A percentile compares a stretch with the other conserved stretches of the same genome.
Conservation (phyloP, 495 filamentous ascomycete genomes). For the Baudoinia panamericana region DNA sequence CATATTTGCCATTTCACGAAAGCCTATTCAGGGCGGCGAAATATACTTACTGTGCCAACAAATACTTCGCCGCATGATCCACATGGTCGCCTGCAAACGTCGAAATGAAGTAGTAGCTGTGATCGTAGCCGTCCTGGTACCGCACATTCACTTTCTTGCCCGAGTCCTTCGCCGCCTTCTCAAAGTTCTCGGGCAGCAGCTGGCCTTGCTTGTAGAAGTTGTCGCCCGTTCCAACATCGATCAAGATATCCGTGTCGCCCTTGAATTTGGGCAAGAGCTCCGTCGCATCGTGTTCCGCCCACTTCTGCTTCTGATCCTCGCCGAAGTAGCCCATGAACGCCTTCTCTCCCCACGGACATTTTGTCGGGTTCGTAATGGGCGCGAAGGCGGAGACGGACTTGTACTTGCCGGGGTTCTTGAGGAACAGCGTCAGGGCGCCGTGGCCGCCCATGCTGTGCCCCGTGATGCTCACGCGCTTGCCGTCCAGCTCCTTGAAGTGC, state of each 20-base stretch:
- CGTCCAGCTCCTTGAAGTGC: slow-evolving; percentile 50
- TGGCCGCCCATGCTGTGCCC: slow-evolving; percentile 97
- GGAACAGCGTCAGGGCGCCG: slow-evolving; percentile 81
- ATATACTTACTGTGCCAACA: slow-evolving; percentile 41
- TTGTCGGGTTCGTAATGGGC: slow-evolving; percentile 75
- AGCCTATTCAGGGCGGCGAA: background rate
- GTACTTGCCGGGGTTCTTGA: slow-evolving; percentile 83
- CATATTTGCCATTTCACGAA: background rate
- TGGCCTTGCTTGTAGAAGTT: slow-evolving; percentile 92
- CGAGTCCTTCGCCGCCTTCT: slow-evolving; percentile 57
- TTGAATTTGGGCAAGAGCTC: slow-evolving; percentile 70
- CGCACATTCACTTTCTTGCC: slow-evolving; percentile 59
- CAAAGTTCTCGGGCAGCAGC: slow-evolving; percentile 85
- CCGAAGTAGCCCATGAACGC: slow-evolving; percentile 86
- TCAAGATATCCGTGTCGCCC: slow-evolving; percentile 56
- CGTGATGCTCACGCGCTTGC: slow-evolving; percentile 57
- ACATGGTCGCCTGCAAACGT: slow-evolving; percentile 83
- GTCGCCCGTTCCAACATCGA: slow-evolving; percentile 87
- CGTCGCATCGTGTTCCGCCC: slow-evolving; percentile 86
- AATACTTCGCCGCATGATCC: slow-evolving; percentile 74
- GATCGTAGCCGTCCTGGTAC: slow-evolving; percentile 87
- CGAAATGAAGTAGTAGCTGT: slow-evolving; percentile 91
- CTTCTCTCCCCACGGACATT: slow-evolving; percentile 90
- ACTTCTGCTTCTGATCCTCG: slow-evolving; percentile 52
- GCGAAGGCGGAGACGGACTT: slow-evolving; percentile 79